Base-by-base conservation (phyloP, 305 asterid species). In the Coffea humblotiana region DNA sequence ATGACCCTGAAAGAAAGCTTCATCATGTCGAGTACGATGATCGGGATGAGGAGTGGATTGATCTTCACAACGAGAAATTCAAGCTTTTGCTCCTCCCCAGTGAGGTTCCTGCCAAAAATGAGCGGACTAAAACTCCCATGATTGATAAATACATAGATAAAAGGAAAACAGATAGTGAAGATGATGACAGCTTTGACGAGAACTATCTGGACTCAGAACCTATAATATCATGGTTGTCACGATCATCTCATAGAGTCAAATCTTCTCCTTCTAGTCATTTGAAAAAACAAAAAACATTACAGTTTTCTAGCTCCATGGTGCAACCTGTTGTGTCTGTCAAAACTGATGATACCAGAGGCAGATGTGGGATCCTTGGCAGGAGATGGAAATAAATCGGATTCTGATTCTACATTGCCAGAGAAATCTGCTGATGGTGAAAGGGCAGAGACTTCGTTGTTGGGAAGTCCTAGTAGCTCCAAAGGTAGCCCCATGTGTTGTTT, bases 31-130 rank as follows among this genome's bases (percentile, higher is more conserved):
- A 96, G 86, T 96, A 96, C 77, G 98, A 94, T 87, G 99, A 95
- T 75, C 85, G 94, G 75, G 99, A 96, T 81, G 99, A 93, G 86
- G 99, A 94, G 83, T 94, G 98, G 98, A 87, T 96, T 85, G 84
- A 92, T 87, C 98, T 96, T 82, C 89, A 86, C 45, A 88, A 89
- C 61, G 98, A 96, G 94, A 93, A 89, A 83, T 96, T 96, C 72
- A 94, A 92, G 80, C 94, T 96, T 80, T 87, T 96, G 92, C 98
- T 94, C 87, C 90, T 92, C 51, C 98, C 96, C 49, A 83, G 88
- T 77, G 99, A 96, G 88, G 90, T 91, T 85, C 98, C 98, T 66
- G 89, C 88, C 82, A 91, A 83, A 84, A 82, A 72, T n/a, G 88
- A 73, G 82, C 75, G 90, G 48, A 82, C 82, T 80, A 88, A 87